Base-by-base conservation (phyloP, 208 protist genomes). In the Wallacemonas sp. region DNA sequence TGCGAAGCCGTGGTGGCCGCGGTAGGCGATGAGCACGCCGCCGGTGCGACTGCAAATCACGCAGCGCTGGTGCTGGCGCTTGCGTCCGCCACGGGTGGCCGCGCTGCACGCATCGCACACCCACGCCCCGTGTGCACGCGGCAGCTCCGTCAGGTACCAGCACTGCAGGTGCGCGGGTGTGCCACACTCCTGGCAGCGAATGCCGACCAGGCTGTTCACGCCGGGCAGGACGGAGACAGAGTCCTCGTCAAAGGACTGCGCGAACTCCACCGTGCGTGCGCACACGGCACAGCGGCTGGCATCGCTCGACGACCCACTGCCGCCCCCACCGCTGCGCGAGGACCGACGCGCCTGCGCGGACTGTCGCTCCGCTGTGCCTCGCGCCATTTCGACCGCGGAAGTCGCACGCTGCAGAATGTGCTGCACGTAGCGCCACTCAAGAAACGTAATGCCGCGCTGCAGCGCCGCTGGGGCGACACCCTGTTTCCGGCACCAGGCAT, bases 341-440 rank as follows among this genome's bases (percentile, higher is more conserved):
- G n/a, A n/a, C n/a, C n/a, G n/a, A n/a, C n/a, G n/a, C n/a, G n/a
- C n/a, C n/a, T n/a, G n/a, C n/a, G n/a, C n/a, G n/a, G n/a, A n/a
- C n/a, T n/a, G n/a, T n/a, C 32, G n/a, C 28, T 55, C 41, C 11
- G 61, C 54, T n/a, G 46, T 39, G 29, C 42, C 55, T 26, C 31
- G 28, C 38, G 66, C 41, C 44, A 41, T 46, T 23, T 45, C 52
- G 39, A 61, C 25, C 36, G 32, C 32, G 29, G 61, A 29, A 57
- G 39, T 33, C 22, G 52, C 31, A 1, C 50, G 33, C 44, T 26
- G 28, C 38, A 70, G 38, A 61, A 72, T 29, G 22, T 61, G 41
- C 57, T 39, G 36, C 28, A 78, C 85, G 50, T 90, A 91, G 5
- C 65, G 72, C 78, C 88, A 86, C 67, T 94, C 88, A 0, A 94